Conservation (phyloP, 805 yeast genomes). For the Monosporozyma aquatica region DNA sequence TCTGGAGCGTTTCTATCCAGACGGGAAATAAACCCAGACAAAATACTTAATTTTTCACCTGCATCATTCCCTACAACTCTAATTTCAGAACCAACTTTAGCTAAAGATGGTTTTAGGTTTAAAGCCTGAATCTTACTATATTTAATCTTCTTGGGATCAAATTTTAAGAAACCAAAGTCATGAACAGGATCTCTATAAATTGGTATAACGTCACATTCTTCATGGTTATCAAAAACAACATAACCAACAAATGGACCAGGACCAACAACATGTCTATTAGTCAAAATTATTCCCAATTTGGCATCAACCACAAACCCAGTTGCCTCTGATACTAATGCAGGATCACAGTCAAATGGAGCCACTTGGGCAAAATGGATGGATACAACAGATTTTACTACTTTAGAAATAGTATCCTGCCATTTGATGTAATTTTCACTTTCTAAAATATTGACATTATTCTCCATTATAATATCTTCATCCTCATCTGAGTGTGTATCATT, state of each 20-base stretch:
- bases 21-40: constrained; percentile 72
- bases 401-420: constrained; percentile 78
- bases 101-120: constrained; percentile 67
- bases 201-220: constrained; percentile 79
- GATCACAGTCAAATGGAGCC: constrained; percentile 79
- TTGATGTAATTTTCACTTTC: constrained; percentile 27
- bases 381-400: constrained; percentile 78
- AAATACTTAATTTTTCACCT: constrained; percentile 83
- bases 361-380: constrained; percentile 84
- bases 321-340: constrained; percentile 78
- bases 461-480: constrained; percentile 1
- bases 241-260: constrained; percentile 91
- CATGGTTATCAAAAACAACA: constrained; percentile 89
- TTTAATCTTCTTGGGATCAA: constrained; percentile 61
- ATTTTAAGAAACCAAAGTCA: constrained; percentile 83
- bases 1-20: constrained; percentile 92
- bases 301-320: constrained; percentile 92
- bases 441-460: not conserved
- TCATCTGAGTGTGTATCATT: not conserved
- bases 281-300: constrained; percentile 68
- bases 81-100: constrained; percentile 86
- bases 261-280: constrained; percentile 92
- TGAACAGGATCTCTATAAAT: constrained; percentile 91
- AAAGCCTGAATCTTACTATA: constrained; percentile 65
- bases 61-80: constrained; percentile 95